Evolutionary conservation across 257 asterid genomes (phyloP).

Genomic region (Cordia subcordata): DNA sequence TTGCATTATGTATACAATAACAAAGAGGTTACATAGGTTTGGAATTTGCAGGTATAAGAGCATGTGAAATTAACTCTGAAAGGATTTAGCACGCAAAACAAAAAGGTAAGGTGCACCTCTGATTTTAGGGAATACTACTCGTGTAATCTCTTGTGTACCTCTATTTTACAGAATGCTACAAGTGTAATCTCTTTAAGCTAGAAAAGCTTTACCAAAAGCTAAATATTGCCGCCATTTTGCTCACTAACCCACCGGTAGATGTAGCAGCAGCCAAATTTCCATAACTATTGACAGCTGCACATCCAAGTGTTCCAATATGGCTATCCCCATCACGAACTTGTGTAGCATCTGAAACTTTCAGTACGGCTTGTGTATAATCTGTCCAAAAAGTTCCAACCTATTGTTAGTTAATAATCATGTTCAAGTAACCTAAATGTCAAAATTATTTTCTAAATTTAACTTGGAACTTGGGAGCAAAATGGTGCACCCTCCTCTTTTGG

Average conservation of each 20-base stretch:
- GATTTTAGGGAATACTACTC: no score
- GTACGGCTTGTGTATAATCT: slow-evolving; percentile 61
- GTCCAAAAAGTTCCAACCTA: slow-evolving; percentile 25
- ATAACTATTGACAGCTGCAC: slow-evolving; percentile 68
- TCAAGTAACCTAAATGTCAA: background rate
- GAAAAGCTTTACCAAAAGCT: no score
- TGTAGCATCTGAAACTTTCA: slow-evolving; percentile 24
- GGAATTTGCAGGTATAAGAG: no score
- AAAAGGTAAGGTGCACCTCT: no score
- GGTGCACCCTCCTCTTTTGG: no score
- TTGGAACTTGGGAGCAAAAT: background rate
- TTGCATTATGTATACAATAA: no score
- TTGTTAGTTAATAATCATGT: background rate
- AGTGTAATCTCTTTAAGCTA: no score
- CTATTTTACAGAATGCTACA: no score
- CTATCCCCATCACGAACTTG: slow-evolving; percentile 52
- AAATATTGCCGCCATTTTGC: slow-evolving; percentile 89
- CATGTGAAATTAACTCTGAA: no score
- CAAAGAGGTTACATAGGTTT: no score
- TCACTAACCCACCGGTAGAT: slow-evolving; percentile 89
- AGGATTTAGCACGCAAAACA: no score
- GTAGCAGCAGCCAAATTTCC: slow-evolving; percentile 90
- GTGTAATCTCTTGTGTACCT: no score
- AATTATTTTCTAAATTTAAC: background rate
- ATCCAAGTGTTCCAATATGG: slow-evolving; percentile 85